These are phyloP conservation scores for Xylaria digitata DNA, from an alignment of 2,329 filamentous ascomycete species.

Conservation along the genomic window DNA sequence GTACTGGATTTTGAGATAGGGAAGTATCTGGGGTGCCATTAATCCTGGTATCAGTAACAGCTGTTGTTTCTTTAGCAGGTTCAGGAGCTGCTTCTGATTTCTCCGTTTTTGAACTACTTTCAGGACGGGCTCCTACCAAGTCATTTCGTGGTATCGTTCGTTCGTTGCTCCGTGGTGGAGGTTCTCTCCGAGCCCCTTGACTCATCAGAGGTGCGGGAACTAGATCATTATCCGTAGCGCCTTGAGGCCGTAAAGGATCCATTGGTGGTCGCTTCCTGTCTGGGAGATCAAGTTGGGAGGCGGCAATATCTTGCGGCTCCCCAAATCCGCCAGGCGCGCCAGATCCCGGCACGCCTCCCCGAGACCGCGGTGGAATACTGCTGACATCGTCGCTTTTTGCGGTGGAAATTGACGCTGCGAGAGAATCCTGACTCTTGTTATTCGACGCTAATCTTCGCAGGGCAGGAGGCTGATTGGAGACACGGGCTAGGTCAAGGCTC, in stretches of 20 bases:
- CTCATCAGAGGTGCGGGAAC: slow-evolving; percentile 70
- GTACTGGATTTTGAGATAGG: slow-evolving; percentile 42
- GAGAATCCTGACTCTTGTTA: slow-evolving; percentile 69
- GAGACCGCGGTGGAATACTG: slow-evolving; percentile 64
- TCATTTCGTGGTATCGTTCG: slow-evolving; percentile 61
- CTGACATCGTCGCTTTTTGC: slow-evolving; percentile 63
- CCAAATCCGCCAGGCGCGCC: slow-evolving; percentile 55
- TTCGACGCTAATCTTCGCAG: slow-evolving; percentile 61
- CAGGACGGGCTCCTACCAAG: slow-evolving; percentile 51
- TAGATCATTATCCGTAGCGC: slow-evolving; percentile 61
- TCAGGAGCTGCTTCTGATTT: slow-evolving; percentile 45
- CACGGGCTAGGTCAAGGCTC: slow-evolving; percentile 62
- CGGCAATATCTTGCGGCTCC: slow-evolving; percentile 48
- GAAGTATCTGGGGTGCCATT: slow-evolving; percentile 41
- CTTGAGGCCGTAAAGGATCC: slow-evolving; percentile 66
- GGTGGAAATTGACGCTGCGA: slow-evolving; percentile 60
- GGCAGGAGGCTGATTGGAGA: slow-evolving; percentile 55
- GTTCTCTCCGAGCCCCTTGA: slow-evolving; percentile 60
- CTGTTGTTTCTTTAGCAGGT: slow-evolving; percentile 33
- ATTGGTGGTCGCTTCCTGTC: slow-evolving; percentile 75
- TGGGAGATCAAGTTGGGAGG: slow-evolving; percentile 62
- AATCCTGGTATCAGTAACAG: slow-evolving; percentile 27
- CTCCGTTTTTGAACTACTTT: slow-evolving; percentile 51
- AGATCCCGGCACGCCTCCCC: slow-evolving; percentile 60
- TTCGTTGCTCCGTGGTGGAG: slow-evolving; percentile 64